phyloP scores from a whole-genome alignment of 306 rosid genomes.

The Carpinus fangiana region DNA sequence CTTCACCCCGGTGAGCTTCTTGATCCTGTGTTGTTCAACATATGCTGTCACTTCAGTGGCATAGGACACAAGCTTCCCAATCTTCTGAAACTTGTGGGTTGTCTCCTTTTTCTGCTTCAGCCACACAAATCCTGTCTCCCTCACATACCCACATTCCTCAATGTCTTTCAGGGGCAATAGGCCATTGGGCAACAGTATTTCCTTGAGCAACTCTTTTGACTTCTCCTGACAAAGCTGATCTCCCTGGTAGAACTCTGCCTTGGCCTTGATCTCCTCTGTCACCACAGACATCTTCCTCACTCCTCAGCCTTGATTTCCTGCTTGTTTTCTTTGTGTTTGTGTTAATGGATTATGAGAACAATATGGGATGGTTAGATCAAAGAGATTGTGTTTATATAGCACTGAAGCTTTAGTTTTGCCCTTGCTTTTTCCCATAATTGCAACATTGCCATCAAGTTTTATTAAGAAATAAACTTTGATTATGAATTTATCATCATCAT shows the following conservation, averaged over 20 bases:
- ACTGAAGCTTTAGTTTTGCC: no score
- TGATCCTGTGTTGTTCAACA: conserved; percentile 58
- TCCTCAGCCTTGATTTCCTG: background rate
- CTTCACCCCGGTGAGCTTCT: conserved; percentile 79
- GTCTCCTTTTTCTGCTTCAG: conserved; percentile 64
- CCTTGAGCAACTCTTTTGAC: conserved; percentile 53
- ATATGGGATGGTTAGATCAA: no score
- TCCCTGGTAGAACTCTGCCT: conserved; percentile 71
- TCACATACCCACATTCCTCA: conserved; percentile 68
- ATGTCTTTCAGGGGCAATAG: conserved; percentile 73
- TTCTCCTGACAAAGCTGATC: conserved; percentile 65
- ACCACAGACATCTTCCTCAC: conserved; percentile 47
- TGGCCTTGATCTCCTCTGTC: conserved; percentile 48
- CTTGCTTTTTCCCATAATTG: no score
- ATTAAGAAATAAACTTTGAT: no score
- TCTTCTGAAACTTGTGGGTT: conserved; percentile 77
- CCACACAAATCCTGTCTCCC: conserved; percentile 81
- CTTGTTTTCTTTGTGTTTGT: no score
- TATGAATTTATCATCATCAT: no score
- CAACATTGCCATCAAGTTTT: no score
- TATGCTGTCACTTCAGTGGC: conserved; percentile 70
- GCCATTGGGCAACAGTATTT: conserved; percentile 66
- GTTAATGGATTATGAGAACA: no score
- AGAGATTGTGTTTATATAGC: no score
- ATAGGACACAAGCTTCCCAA: conserved; percentile 62